Conservation (phyloP, 2,329 filamentous ascomycete genomes). For the Colletotrichum sp. region DNA sequence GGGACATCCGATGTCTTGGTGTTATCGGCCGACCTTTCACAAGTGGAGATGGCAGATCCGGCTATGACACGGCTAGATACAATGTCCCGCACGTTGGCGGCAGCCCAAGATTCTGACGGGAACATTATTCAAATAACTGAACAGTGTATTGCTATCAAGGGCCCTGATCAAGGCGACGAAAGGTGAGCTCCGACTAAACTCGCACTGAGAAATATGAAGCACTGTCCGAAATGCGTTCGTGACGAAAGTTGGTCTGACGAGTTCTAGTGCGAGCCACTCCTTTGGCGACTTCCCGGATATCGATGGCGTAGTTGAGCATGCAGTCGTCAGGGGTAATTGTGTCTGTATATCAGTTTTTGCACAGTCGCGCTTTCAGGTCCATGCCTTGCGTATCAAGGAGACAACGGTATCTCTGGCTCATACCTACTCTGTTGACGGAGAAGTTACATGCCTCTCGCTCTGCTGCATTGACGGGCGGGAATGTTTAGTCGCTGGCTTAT, state of each 20-base stretch:
- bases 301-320: constrained; percentile 43
- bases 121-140: constrained; percentile 62
- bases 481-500: constrained; percentile 39
- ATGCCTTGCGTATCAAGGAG: constrained; percentile 41
- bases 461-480: constrained; percentile 29
- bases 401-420: constrained; percentile 30
- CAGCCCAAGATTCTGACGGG: constrained; percentile 38
- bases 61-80: constrained; percentile 55
- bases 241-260: background rate
- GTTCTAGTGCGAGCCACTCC: background rate
- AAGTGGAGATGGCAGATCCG: constrained; percentile 46
- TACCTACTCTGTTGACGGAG: constrained; percentile 44
- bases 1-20: constrained; percentile 53
- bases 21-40: constrained; percentile 52
- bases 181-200: constrained; percentile 23
- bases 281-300: constrained; percentile 14
- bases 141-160: constrained; percentile 44
- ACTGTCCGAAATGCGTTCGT: background rate
- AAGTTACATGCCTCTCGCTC: constrained; percentile 54
- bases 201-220: background rate
- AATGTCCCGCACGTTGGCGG: constrained; percentile 56
- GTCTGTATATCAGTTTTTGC: constrained; percentile 49
- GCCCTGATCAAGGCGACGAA: constrained; percentile 36
- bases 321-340: constrained; percentile 40
- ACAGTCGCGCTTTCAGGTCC: constrained; percentile 40